Conservation (phyloP, 441 rosid species). For the Gossypium gossypioides region DNA sequence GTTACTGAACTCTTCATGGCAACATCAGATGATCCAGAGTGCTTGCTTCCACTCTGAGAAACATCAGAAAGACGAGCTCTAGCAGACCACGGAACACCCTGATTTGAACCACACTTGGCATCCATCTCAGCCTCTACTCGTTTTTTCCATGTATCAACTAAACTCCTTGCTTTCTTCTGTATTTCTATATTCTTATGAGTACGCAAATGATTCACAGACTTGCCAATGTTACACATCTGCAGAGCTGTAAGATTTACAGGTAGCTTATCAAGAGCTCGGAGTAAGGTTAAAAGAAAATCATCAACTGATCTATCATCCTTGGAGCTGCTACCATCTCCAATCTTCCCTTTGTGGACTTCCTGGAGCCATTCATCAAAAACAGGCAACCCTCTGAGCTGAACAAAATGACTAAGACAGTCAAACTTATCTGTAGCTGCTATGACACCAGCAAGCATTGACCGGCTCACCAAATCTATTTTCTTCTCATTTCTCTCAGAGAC, state of each 20-base stretch:
- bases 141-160: constrained; percentile 96
- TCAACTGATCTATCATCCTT: constrained; percentile 74
- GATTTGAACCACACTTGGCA: constrained; percentile 59
- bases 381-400: constrained; percentile 77
- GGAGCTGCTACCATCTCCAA: constrained; percentile 51
- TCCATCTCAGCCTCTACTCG: constrained; percentile 97
- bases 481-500: constrained; percentile 51
- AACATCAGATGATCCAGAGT: constrained; percentile 51
- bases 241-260: constrained; percentile 88
- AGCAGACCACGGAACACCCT: constrained; percentile 52
- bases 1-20: constrained; percentile 48
- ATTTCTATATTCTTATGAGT: constrained; percentile 71
- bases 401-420: constrained; percentile 74
- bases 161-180: constrained; percentile 82
- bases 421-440: constrained; percentile 71
- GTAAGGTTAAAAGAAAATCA: constrained; percentile 67
- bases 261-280: constrained; percentile 82
- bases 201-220: constrained; percentile 89
- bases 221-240: constrained; percentile 84
- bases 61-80: constrained; percentile 51
- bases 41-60: constrained; percentile 51
- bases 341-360: constrained; percentile 84
- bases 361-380: constrained; percentile 98
- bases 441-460: constrained; percentile 67
- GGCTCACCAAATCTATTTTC: constrained; percentile 61